Base-by-base conservation (phyloP, 1,139 yeast genomes). In the Scheffersomyces stambukii region DNA sequence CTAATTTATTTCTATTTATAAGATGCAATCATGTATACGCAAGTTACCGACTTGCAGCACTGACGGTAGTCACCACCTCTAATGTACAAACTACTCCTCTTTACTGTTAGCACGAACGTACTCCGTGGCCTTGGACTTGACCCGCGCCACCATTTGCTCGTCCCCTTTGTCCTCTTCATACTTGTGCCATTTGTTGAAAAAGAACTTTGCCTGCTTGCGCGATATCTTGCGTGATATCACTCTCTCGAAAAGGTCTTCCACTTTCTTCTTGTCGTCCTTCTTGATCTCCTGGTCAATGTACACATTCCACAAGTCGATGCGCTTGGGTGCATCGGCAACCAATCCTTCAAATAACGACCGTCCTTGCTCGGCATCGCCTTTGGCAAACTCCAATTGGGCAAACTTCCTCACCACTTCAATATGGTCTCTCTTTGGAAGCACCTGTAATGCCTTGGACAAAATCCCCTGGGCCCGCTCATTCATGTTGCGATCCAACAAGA, bases 261-360 rank as follows among this genome's bases (percentile, higher is more conserved):
- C 81, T 53, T 77, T 77, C 41, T 66, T 64, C 54, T 75, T 76
- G 31, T 77, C 78, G 28, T 76, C 77, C 31, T 77, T 78, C 56
- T 83, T 84, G 52, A 84, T 79, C 58, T 91, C 97, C 59, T 85
- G 95, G 56, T 91, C 98, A 41, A 89, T 74, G 57, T 88, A 88
- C 25, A 89, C 93, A 51, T 83, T 88, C 97, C 97, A 91, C 42
- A 91, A 60, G 56, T 91, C 98, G 36, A 85, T 76, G 59, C 95
- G 77, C 66, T 86, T 86, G 36, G 96, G 94, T 28, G 85, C 93
- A 50, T 88, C 93, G 19, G 93, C 75, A 33, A 91, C 60, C 39
- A 91, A 73, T 29, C 96, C 97, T 64, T 91, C 97, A 49, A 89
- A 86, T 44, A 91, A 68, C 2, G 96, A 84, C 56, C 97, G 78